Percentiles rank a stretch among this genome's conserved stretches.
Conservation (phyloP, 192 early-diverging fungal genomes). For the Podila epicladia region DNA sequence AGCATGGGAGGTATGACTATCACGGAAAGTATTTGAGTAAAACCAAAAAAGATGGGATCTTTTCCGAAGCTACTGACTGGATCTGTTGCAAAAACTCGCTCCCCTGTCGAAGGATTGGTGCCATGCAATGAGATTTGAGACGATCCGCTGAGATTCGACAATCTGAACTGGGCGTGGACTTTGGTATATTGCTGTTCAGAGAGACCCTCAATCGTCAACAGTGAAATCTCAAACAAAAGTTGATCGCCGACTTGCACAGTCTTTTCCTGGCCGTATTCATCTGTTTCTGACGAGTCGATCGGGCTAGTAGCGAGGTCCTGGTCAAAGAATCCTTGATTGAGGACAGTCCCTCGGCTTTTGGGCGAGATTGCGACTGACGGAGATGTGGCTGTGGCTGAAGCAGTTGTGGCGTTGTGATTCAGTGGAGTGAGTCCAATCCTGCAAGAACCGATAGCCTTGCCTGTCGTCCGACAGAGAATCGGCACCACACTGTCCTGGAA, state of each 20-base stretch:
- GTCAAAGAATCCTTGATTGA: not conserved
- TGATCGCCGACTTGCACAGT: slow-evolving; percentile 57
- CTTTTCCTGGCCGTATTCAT: slow-evolving; percentile 3
- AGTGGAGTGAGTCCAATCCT: slow-evolving; percentile 56
- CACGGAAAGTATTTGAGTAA: slow-evolving; percentile 57
- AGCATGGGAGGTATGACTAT: slow-evolving; percentile 44
- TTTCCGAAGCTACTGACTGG: slow-evolving; percentile 65
- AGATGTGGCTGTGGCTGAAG: not conserved
- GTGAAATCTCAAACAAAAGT: slow-evolving; percentile 72
- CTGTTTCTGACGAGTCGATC: slow-evolving; percentile 1
- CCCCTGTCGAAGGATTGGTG: not conserved
- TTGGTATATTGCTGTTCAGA: slow-evolving; percentile 71
- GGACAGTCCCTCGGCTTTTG: too few species aligned
- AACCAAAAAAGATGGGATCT: slow-evolving; percentile 61
- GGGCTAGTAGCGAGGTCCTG: not conserved
- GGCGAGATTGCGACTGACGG: not conserved
- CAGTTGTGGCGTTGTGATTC: slow-evolving; percentile 1
- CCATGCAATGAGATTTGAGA: not conserved
- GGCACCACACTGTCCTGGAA: slow-evolving; percentile 54
- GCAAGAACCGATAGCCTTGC: slow-evolving; percentile 42
- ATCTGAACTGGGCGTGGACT: slow-evolving; percentile 77
- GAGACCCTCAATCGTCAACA: slow-evolving; percentile 70
- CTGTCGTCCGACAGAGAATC: slow-evolving; percentile 58
- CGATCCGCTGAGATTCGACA: slow-evolving; percentile 65
- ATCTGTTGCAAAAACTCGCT: slow-evolving; percentile 68